Percentiles rank a stretch among this genome's conserved stretches.
Conservation (phyloP, 78 protist species). For the Emiliania huxleyi region DNA sequence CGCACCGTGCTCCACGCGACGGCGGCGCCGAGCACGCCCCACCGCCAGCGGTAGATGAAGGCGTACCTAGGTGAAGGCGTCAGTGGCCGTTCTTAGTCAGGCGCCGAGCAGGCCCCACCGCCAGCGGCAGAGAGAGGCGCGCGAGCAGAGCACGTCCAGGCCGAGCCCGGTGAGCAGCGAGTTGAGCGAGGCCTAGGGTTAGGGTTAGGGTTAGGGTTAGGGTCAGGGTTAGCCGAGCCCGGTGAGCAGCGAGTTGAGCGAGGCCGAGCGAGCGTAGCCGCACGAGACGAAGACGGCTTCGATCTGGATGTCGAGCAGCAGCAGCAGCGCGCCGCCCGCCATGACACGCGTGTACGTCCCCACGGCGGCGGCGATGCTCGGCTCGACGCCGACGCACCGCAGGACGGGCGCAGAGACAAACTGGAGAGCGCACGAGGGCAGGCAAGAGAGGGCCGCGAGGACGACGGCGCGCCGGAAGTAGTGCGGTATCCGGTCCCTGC, state of each 20-base stretch:
- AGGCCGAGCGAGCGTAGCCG: not conserved
- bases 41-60: not conserved
- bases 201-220: too few relatives aligned
- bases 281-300: not conserved
- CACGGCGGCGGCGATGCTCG: not conserved
- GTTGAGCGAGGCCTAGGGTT: not conserved
- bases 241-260: not conserved
- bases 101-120: not conserved
- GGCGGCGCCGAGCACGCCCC: not conserved
- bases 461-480: not conserved
- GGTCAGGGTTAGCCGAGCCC: not conserved
- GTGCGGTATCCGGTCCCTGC: not conserved
- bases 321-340: not conserved
- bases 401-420: not conserved
- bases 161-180: not conserved
- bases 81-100: too few relatives aligned
- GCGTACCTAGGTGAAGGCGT: too few relatives aligned
- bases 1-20: not conserved
- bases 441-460: not conserved
- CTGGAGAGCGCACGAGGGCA: not conserved
- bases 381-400: not conserved
- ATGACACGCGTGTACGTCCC: not conserved
- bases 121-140: not conserved
- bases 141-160: too few relatives aligned
- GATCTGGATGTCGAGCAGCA: not conserved